A percentile compares a stretch with the other conserved stretches of the same genome.
phyloP scores from a whole-genome alignment of 2,329 filamentous ascomycete genomes.

The Pleurostoma richardsiae region DNA sequence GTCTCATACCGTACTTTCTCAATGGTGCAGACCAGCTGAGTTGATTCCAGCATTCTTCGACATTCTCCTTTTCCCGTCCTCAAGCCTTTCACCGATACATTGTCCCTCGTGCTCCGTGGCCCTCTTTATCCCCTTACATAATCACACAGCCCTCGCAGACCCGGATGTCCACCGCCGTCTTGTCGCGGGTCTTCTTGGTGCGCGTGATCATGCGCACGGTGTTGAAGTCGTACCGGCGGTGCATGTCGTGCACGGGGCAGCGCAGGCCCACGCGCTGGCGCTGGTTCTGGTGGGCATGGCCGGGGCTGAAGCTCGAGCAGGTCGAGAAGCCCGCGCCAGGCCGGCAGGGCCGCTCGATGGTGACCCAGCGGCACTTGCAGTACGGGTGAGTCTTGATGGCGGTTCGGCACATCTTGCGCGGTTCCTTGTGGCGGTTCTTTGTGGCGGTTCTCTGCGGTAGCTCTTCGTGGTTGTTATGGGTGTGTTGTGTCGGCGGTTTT shows the following conservation, averaged over 20 bases:
- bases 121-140: background rate
- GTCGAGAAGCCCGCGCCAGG: conserved; percentile 45
- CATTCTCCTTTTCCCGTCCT: background rate
- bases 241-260: conserved; percentile 36
- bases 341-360: conserved; percentile 39
- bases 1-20: too few species aligned
- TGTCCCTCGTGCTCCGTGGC: conserved; percentile 30
- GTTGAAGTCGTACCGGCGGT: conserved; percentile 41
- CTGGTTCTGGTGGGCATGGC: conserved; percentile 28
- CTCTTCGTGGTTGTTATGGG: too few species aligned
- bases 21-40: too few species aligned
- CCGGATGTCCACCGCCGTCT: conserved; percentile 36
- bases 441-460: too few species aligned
- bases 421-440: background rate
- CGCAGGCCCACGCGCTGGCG: conserved; percentile 23
- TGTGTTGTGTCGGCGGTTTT: too few species aligned
- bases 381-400: conserved; percentile 40
- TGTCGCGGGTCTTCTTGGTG: conserved; percentile 7
- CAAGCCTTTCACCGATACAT: conserved; percentile 23
- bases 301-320: conserved; percentile 37
- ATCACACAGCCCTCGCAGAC: conserved; percentile 34
- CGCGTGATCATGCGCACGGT: conserved; percentile 34
- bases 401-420: conserved; percentile 38
- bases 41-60: too few species aligned
- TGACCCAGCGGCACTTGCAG: conserved; percentile 49